These are phyloP conservation scores for Aegilops longissima DNA, from an alignment of 176 grass and related monocot genomes.

Conservation along the genomic window DNA sequence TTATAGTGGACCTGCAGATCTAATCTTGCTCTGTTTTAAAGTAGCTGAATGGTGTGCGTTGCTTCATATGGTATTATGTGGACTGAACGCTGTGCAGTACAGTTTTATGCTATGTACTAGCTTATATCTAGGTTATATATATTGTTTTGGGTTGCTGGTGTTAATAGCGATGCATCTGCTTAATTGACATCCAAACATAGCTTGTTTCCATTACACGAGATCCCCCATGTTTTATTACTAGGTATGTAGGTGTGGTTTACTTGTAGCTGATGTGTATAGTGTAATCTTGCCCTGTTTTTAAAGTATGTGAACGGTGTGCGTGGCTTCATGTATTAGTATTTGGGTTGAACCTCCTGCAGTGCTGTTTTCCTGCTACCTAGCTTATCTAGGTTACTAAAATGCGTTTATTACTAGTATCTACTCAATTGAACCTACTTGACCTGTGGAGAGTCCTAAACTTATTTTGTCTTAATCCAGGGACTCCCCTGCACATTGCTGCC, in stretches of 20 bases:
- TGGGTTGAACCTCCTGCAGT: neutral
- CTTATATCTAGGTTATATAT: neutral
- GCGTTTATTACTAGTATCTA: neutral
- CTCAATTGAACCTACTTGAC: neutral
- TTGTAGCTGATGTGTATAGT: neutral
- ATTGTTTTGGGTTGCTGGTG: too few species aligned
- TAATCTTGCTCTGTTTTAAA: neutral
- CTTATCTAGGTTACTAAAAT: neutral
- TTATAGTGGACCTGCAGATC: neutral
- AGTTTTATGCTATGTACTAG: neutral
- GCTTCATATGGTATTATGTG: neutral
- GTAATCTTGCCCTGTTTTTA: neutral
- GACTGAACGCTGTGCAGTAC: neutral
- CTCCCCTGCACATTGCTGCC: slow-evolving; percentile 89
- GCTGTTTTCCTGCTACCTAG: neutral
- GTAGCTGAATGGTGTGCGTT: neutral
- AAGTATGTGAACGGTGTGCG: neutral
- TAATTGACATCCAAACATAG: neutral
- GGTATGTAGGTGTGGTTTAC: neutral
- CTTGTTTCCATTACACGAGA: neutral
- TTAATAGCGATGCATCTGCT: too few species aligned
- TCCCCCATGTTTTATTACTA: too few species aligned
- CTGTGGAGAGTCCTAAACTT: neutral
- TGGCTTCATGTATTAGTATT: neutral
- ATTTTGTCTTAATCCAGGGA: slow-evolving; percentile 57